Conservation (phyloP, 805 yeast genomes). For the Candida stauntonica region DNA sequence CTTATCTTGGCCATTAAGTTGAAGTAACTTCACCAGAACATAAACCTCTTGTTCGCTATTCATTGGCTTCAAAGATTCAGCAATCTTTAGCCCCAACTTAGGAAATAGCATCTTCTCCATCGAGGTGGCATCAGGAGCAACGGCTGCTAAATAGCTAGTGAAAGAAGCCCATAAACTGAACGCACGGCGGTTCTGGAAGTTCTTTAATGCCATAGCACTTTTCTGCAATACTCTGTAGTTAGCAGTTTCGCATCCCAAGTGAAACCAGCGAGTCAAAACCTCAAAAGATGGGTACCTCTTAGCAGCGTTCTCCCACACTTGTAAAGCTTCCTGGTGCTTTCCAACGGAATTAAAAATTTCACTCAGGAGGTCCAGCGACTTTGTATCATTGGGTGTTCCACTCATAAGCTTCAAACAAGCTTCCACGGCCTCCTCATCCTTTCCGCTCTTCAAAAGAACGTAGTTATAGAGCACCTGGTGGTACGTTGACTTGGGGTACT, state of each 20-base stretch:
- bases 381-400: conserved; percentile 50
- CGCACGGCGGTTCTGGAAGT: conserved; percentile 32
- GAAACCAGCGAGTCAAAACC: conserved; percentile 54
- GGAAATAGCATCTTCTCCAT: conserved; percentile 53
- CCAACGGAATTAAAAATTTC: conserved; percentile 40
- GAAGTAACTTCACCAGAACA: conserved; percentile 50
- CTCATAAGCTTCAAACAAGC: conserved; percentile 19
- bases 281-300: conserved; percentile 51
- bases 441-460: conserved; percentile 29
- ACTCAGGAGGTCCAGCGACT: conserved; percentile 45
- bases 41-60: conserved; percentile 61
- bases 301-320: conserved; percentile 53
- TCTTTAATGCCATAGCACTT: conserved; percentile 42
- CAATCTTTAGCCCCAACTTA: conserved; percentile 52
- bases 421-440: conserved; percentile 28
- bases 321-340: conserved; percentile 36
- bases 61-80: conserved; percentile 49
- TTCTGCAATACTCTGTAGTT: conserved; percentile 53
- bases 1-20: conserved; percentile 26
- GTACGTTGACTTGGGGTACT: conserved; percentile 54
- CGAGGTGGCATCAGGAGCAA: conserved; percentile 30
- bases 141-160: conserved; percentile 41
- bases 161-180: conserved; percentile 54
- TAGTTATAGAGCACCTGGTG: conserved; percentile 35
- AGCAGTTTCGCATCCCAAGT: conserved; percentile 40